Conservation (phyloP, 306 rosid genomes). For the Vachellia pachyceras region DNA sequence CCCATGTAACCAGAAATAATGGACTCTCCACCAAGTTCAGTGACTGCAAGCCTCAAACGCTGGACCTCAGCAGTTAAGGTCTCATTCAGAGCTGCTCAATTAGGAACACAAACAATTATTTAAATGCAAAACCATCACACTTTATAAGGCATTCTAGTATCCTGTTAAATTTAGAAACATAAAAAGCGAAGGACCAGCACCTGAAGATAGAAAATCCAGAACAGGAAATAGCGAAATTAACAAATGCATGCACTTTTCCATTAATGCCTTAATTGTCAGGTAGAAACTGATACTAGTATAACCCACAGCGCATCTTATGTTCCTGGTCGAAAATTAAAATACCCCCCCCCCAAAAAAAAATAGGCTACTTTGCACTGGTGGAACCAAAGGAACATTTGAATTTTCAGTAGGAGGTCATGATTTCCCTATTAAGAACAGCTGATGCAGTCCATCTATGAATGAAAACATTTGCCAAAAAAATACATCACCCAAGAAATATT, state of each 20-base stretch:
- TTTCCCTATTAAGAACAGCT: not conserved
- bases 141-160: not conserved
- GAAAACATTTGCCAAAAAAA: not conserved
- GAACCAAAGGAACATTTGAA: constrained; percentile 3
- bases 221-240: constrained; percentile 8
- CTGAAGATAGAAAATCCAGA: not conserved
- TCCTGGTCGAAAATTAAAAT: not conserved
- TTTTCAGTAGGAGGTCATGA: not conserved
- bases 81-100: constrained; percentile 73
- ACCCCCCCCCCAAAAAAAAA: not conserved
- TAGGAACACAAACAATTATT: constrained; percentile 13
- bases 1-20: constrained; percentile 56
- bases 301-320: not conserved
- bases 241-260: not conserved
- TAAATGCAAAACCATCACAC: constrained; percentile 21
- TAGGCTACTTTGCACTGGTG: not conserved
- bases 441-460: not conserved
- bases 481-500: not conserved
- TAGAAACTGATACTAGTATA: not conserved
- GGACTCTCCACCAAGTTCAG: constrained; percentile 64
- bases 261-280: not conserved
- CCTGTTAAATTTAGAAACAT: not conserved
- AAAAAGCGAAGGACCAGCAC: not conserved
- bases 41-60: constrained; percentile 62
- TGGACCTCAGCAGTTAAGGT: constrained; percentile 77